Evolutionary conservation across 495 filamentous ascomycete genomes (phyloP).

Genomic region (Penicillium longicatenatum): DNA sequence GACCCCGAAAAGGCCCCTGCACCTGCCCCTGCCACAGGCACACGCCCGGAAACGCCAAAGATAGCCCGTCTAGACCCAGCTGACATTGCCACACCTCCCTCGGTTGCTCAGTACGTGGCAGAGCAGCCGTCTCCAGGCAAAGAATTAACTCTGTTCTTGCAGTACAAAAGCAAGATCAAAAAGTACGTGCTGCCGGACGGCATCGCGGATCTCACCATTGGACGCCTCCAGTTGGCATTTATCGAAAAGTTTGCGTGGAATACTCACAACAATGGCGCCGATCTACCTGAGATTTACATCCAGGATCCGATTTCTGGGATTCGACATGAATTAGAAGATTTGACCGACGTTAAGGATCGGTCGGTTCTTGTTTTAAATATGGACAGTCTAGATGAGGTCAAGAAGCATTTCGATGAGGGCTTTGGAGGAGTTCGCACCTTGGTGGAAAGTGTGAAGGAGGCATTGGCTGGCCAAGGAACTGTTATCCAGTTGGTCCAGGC

Average conservation of each 20-base stretch:
- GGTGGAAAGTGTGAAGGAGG: conserved; percentile 77
- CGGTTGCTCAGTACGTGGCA: conserved; percentile 55
- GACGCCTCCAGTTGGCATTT: conserved; percentile 90
- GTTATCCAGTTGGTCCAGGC: conserved; percentile 88
- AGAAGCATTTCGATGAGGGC: conserved; percentile 92
- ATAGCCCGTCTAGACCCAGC: conserved; percentile 29
- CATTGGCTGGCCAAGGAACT: conserved; percentile 75
- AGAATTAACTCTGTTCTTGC: conserved; percentile 92
- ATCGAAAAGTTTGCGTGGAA: conserved; percentile 99
- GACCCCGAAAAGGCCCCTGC: conserved; percentile 54
- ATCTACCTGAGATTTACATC: conserved; percentile 96
- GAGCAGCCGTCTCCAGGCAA: conserved; percentile 80
- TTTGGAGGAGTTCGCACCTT: conserved; percentile 76
- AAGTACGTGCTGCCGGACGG: conserved; percentile 90
- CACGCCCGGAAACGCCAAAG: conserved; percentile 40
- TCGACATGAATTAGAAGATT: conserved; percentile 91
- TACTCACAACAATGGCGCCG: conserved; percentile 87
- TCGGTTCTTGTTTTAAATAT: conserved; percentile 93
- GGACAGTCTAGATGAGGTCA: conserved; percentile 94
- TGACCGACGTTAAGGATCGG: conserved; percentile 93
- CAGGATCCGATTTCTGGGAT: conserved; percentile 94
- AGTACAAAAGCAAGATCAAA: conserved; percentile 96
- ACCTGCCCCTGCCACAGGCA: conserved; percentile 26
- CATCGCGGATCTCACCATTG: conserved; percentile 77
- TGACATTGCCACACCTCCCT: conserved; percentile 40